These are phyloP conservation scores for Skeletonema grethae DNA, from an alignment of 108 stramenopile genomes.

Conservation along the genomic window DNA sequence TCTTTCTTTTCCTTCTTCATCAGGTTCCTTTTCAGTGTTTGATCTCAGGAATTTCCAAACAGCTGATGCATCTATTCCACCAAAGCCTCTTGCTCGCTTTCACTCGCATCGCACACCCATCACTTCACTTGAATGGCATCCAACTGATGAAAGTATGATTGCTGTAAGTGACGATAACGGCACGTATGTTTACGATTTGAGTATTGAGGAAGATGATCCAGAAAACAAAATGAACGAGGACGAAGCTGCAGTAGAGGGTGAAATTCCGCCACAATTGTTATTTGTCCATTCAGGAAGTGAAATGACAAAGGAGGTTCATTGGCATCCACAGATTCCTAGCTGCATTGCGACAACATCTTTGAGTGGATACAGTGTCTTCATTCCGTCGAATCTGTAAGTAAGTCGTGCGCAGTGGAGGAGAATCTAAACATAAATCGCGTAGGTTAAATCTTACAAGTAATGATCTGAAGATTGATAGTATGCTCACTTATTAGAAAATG, in stretches of 20 bases:
- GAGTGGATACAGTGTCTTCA: constrained; percentile 93
- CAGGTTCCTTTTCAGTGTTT: constrained; percentile 80
- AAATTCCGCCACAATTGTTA: constrained; percentile 96
- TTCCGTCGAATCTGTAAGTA: constrained; percentile 88
- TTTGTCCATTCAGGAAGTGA: constrained; percentile 95
- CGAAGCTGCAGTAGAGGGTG: constrained; percentile 43
- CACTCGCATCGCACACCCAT: constrained; percentile 90
- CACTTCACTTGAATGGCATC: constrained; percentile 96
- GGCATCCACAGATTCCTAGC: constrained; percentile 98
- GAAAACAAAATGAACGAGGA: constrained; percentile 30
- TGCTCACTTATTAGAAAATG: neutral
- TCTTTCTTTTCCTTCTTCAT: neutral
- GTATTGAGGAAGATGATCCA: constrained; percentile 92
- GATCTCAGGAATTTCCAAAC: constrained; percentile 87
- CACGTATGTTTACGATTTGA: constrained; percentile 94
- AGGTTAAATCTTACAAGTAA: neutral
- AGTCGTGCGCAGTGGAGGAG: neutral
- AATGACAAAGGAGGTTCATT: constrained; percentile 94
- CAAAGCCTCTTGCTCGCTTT: constrained; percentile 86
- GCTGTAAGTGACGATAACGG: constrained; percentile 87
- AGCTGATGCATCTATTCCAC: constrained; percentile 40
- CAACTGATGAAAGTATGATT: constrained; percentile 95
- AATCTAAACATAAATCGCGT: neutral
- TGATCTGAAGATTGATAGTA: neutral
- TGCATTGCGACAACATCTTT: constrained; percentile 93